phyloP scores from a whole-genome alignment of 176 grass and related monocot genomes.

The Cenchrus fungigraminus region DNA sequence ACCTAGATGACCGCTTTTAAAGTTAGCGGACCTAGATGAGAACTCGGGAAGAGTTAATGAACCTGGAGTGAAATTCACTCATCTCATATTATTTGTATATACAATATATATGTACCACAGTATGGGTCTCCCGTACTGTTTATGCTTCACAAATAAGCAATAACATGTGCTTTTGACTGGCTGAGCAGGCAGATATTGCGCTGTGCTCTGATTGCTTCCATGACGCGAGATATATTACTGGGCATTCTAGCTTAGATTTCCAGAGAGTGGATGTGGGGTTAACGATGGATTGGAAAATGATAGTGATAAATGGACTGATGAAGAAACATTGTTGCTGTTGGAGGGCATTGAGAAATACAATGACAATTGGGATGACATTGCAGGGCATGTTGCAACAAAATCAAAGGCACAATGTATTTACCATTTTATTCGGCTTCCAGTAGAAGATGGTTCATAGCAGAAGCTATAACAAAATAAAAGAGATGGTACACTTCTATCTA shows the following conservation, averaged over 20 bases:
- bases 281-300: slow-evolving; percentile 64
- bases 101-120: not conserved
- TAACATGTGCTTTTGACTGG: slow-evolving; percentile 41
- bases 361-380: slow-evolving; percentile 88
- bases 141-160: not conserved
- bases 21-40: too few species aligned
- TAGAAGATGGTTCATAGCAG: slow-evolving; percentile 55
- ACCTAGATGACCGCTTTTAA: too few species aligned
- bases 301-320: slow-evolving; percentile 79
- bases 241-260: slow-evolving; percentile 91
- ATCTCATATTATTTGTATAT: not conserved
- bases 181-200: slow-evolving; percentile 72
- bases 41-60: too few species aligned
- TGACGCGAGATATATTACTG: slow-evolving; percentile 77
- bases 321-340: slow-evolving; percentile 88
- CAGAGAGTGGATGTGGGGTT: slow-evolving; percentile 55
- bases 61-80: too few species aligned
- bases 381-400: slow-evolving; percentile 83
- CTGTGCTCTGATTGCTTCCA: slow-evolving; percentile 87
- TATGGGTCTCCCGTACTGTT: not conserved
- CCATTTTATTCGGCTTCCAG: slow-evolving; percentile 91
- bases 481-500: too few species aligned
- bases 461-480: too few species aligned
- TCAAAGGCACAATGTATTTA: slow-evolving; percentile 97
- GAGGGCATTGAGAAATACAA: slow-evolving; percentile 90